Evolutionary conservation across 1,284 basidiomycete genomes (phyloP), one percentile per base, ranked within the genome.

Genomic region (Ustilago trichophora): DNA sequence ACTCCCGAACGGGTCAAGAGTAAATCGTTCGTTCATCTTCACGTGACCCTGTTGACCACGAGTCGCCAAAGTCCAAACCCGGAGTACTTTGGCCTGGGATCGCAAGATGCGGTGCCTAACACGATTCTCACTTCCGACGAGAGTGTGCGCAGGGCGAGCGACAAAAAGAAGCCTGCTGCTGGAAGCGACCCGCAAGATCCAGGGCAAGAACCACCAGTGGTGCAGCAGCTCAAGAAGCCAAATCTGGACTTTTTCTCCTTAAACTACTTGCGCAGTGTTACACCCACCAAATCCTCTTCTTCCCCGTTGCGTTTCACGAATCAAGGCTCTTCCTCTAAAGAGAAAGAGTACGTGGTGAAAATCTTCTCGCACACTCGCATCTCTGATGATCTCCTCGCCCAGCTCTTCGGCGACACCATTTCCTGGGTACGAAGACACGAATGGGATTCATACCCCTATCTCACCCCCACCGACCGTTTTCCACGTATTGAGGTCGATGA

Each of bases 41-140:
- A 96, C 78, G 93, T 96, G 44, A 96, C 95, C 7, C 86, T 95
- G 15, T 84, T 98, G 40, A 86, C 89, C 12, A 98, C 95, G 1
- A 89, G 87, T 4, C 84, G 88, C 1, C 82, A 87, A 3, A 82
- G 82, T 4, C 86, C 90, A 3, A 85, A 87, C 62, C 84, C 91
- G 0, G 82, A 83, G 5, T 93, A 93, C 82, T 94, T 98, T 81
- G 86, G 85, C 0, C 16, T 65, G 8, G 65, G 69, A 25, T 83
- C 89, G 18, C 74, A 85, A 6, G 64, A 83, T 0, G 81, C 81
- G 10, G 83, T 89, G 5, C 91, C 93, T 0, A 84, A 82, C 16
- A 87, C 87, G 57, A 85, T 96, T 54, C 83, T 97, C 46, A 93
- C 93, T 9, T 69, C 74, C 12, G 37, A 76, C 76, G 63, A 56